Evolutionary conservation across 2,329 filamentous ascomycete genomes (phyloP), one percentile per base, ranked within the genome.

Genomic region (Aspergillus amoenus): DNA sequence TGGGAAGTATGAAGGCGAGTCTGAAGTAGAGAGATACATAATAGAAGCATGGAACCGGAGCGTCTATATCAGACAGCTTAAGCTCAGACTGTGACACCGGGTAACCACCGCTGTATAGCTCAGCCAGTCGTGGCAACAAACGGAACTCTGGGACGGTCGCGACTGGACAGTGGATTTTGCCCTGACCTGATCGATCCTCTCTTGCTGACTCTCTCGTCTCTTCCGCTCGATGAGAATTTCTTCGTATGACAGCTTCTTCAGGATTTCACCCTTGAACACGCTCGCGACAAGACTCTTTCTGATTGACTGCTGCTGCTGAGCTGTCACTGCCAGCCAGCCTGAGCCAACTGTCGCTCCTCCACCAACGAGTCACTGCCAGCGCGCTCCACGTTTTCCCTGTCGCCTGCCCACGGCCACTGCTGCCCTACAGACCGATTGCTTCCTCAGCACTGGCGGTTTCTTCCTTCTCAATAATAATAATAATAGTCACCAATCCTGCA

Each of bases 321-420:
- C 43, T 45, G 43, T 45, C 52, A 41, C 37, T 46, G 56, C 43
- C 43, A 8, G 43, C 22, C 43, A 22, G 22, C 27, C 27, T 30
- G 27, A 30, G 27, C 43, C 43, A 60, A 62, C 61, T 65, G 61
- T 64, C 61, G 53, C 57, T 59, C 57, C 60, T 54, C 55, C 56
- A 62, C 61, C 56, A 55, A 58, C 53, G 58, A 60, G 27, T 30
- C 27, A 30, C 27, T 11, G 8, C 52, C 59, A 56, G 52, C 59
- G 55, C 58, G 62, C 60, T 65, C 62, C 63, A 65, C 63, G 63
- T 65, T 63, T 63, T 57, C 48, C 24, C 57, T 52, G 30, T 52
- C 62, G 61, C 27, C 55, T 59, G 39, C 49, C 34, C 34, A 30
- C 47, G 37, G 46, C 17, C 40, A 52, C 41, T 52, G 50, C 50